Base-by-base conservation (phyloP, 352 stramenopile species). In the Ophiocytium majus region DNA sequence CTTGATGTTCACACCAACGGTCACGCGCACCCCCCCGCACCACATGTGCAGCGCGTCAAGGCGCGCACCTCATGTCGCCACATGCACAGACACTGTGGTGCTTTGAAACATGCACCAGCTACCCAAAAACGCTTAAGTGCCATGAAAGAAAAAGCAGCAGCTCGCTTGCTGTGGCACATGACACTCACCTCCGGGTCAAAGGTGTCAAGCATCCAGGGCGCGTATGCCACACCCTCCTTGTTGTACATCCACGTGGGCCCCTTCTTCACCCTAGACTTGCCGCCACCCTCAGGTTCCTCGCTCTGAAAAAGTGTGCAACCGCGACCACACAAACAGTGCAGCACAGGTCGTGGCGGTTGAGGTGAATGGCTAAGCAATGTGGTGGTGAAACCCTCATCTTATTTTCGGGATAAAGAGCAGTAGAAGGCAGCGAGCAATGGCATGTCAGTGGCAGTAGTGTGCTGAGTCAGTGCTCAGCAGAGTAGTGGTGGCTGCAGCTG, bases 231-330 rank as follows among this genome's bases (percentile, higher is more conserved):
- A 0, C 84, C 84, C 9, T 88, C n/a, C 10, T 88, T 82, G 32
- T 88, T 88, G 81, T 85, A 88, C 84, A 88, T 88, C 84, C 84
- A 88, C 10, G 84, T 82, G 31, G 84, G 84, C 33, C 79, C 75
- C 81, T 88, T 88, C 35, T 78, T 78, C 5, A 78, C 66, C 14
- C 14, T 78, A 14, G 5, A 17, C 35, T 78, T 78, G 32, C 35
- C 66, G 5, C 14, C 66, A 17, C 35, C 35, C 32, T 43, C 66
- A 5, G 32, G 5, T 10, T 35, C 32, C 35, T 78, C 66, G 5
- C 5, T 78, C 35, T 78, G 5, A 57, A 14, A 57, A 57, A 14
- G 14, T 57, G 43, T 14, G 43, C 43, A 57, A 14, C 5, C 14
- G 14, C 5, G 43, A 57, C 5, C 43, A 57, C 43, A 57, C 43